A percentile compares a stretch with the other conserved stretches of the same genome.
Conservation (phyloP, 495 filamentous ascomycete species). For the Podospora pseudoanserina region DNA sequence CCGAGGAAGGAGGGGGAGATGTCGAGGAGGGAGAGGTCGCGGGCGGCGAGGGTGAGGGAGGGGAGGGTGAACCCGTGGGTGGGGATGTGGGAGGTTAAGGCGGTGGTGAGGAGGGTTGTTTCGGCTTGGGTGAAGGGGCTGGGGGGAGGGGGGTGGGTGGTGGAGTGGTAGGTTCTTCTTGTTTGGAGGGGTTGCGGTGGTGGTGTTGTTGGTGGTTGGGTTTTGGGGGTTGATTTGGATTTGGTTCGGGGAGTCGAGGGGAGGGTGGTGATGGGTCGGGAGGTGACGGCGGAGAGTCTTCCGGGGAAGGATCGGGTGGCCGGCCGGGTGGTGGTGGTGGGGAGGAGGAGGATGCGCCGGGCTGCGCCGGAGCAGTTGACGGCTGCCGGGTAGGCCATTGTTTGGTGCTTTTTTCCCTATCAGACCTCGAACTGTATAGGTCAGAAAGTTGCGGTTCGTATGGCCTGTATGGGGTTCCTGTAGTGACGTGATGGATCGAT, state of each 20-base stretch:
- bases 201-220: constrained; percentile 2
- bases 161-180: constrained; percentile 21
- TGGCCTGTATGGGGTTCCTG: not conserved
- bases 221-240: not conserved
- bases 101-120: constrained; percentile 71
- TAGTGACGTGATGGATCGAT: not conserved
- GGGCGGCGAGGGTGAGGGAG: constrained; percentile 71
- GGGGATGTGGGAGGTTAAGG: constrained; percentile 72
- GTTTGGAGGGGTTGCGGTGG: not conserved
- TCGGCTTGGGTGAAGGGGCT: constrained; percentile 66
- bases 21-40: constrained; percentile 80
- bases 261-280: constrained; percentile 6
- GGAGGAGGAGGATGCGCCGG: constrained; percentile 15
- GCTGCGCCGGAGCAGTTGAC: constrained; percentile 10
- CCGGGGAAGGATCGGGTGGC: not conserved
- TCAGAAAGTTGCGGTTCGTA: not conserved
- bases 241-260: not conserved
- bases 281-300: not conserved
- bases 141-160: constrained; percentile 15
- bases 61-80: constrained; percentile 72
- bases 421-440: not conserved
- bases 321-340: constrained; percentile 5
- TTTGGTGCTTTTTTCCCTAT: not conserved
- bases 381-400: not conserved
- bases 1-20: constrained; percentile 80